phyloP scores from a whole-genome alignment of 2,329 filamentous ascomycete genomes.

The Raffaelea deltoideospora region DNA sequence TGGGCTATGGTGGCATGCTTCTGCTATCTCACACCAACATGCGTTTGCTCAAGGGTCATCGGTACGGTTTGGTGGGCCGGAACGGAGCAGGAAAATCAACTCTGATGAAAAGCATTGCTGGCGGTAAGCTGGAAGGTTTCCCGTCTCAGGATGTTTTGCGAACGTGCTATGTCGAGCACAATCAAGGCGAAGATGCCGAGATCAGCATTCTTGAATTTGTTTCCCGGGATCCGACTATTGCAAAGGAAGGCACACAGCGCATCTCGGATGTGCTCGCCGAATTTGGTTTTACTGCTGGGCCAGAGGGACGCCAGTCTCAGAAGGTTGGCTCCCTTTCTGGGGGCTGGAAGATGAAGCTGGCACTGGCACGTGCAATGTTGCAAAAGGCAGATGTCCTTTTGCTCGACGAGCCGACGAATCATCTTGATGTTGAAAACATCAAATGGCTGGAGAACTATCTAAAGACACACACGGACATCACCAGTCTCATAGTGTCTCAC shows the following conservation, averaged over 20 bases:
- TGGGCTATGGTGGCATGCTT: slow-evolving; percentile 96
- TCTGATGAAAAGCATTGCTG: slow-evolving; percentile 90
- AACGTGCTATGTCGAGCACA: slow-evolving; percentile 98
- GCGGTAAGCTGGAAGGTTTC: slow-evolving; percentile 93
- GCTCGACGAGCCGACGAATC: slow-evolving; percentile 97
- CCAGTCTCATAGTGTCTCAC: slow-evolving; percentile 94
- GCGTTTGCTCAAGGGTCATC: slow-evolving; percentile 85
- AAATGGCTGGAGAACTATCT: slow-evolving; percentile 93
- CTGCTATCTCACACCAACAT: slow-evolving; percentile 92
- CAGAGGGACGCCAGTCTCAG: slow-evolving; percentile 75
- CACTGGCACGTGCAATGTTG: slow-evolving; percentile 89
- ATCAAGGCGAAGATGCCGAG: slow-evolving; percentile 94
- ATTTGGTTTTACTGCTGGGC: slow-evolving; percentile 85
- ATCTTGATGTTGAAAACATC: slow-evolving; percentile 91
- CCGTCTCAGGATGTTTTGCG: slow-evolving; percentile 81
- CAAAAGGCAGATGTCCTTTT: slow-evolving; percentile 92
- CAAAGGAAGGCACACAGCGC: slow-evolving; percentile 60
- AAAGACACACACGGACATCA: slow-evolving; percentile 91
- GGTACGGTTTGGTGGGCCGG: slow-evolving; percentile 90
- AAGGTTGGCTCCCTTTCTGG: slow-evolving; percentile 90
- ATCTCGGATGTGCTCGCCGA: slow-evolving; percentile 75
- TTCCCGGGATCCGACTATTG: slow-evolving; percentile 74
- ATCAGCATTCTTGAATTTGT: slow-evolving; percentile 92
- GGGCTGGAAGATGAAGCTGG: slow-evolving; percentile 99
- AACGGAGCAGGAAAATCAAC: slow-evolving; percentile 99